Evolutionary conservation across 2,329 filamentous ascomycete genomes (phyloP).

Genomic region (Fusarium sterilihyphosum): DNA sequence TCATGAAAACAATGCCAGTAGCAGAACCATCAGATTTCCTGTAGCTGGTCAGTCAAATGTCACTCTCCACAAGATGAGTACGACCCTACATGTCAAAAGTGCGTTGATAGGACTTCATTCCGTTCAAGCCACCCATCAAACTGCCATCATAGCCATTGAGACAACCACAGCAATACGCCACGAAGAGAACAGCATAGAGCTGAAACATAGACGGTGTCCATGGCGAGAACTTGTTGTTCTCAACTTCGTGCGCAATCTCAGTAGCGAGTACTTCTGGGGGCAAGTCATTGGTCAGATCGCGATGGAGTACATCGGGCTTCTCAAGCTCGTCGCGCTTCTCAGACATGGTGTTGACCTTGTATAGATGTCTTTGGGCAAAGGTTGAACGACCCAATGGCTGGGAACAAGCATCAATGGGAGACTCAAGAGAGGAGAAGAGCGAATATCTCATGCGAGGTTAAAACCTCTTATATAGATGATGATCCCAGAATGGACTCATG

Average conservation of each 20-base stretch:
- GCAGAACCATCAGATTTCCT: constrained; percentile 32
- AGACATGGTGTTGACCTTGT: neutral
- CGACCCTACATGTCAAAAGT: constrained; percentile 26
- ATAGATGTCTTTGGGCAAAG: neutral
- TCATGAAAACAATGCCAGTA: constrained; percentile 51
- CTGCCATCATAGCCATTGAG: constrained; percentile 46
- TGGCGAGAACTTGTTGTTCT: constrained; percentile 53
- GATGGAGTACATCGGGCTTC: constrained; percentile 8
- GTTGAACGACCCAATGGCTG: neutral
- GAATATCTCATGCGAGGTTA: neutral
- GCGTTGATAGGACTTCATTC: constrained; percentile 40
- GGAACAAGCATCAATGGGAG: neutral
- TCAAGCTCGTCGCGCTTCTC: constrained; percentile 4
- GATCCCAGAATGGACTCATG: neutral
- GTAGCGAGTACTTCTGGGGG: constrained; percentile 42
- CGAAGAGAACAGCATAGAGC: constrained; percentile 58
- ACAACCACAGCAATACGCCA: constrained; percentile 64
- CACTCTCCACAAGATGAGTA: accelerated
- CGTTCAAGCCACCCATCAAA: constrained; percentile 42
- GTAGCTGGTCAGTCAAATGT: too few relatives aligned
- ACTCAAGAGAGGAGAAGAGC: too few relatives aligned
- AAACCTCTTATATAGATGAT: neutral
- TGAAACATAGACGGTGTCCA: constrained; percentile 62
- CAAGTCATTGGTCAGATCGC: neutral
- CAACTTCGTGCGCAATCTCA: constrained; percentile 53